Evolutionary conservation across 371 early-diverging fungal genomes (phyloP).

Genomic region (Zychaea mexicana): DNA sequence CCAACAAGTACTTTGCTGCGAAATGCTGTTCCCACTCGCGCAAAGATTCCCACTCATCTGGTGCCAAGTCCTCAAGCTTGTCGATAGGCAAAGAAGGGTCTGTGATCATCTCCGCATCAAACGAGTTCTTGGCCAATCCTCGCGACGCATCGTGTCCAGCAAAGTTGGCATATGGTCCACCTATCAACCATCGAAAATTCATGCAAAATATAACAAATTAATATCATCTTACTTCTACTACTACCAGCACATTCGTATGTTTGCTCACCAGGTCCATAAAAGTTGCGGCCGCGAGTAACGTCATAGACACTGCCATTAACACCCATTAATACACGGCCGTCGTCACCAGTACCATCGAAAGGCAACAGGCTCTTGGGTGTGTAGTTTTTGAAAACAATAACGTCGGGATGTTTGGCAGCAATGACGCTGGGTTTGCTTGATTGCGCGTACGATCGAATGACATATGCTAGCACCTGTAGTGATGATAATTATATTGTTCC

Average conservation of each 20-base stretch:
- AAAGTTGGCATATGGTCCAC: constrained; percentile 90
- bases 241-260: neutral
- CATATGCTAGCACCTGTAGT: constrained; percentile 33
- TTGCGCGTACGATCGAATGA: constrained; percentile 28
- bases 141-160: constrained; percentile 85
- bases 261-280: constrained; percentile 89
- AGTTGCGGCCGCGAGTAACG: constrained; percentile 81
- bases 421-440: constrained; percentile 28
- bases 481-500: too few relatives aligned
- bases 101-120: constrained; percentile 78
- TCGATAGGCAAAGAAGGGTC: constrained; percentile 81
- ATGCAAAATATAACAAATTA: neutral
- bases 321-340: constrained; percentile 72
- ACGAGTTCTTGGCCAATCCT: constrained; percentile 88
- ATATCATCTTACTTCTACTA: neutral
- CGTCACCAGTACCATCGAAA: constrained; percentile 55
- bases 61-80: constrained; percentile 72
- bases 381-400: constrained; percentile 64
- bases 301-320: constrained; percentile 89
- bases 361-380: constrained; percentile 70
- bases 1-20: constrained; percentile 71
- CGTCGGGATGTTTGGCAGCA: constrained; percentile 51
- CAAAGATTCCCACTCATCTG: constrained; percentile 76
- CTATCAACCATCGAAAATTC: constrained; percentile 41
- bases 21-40: constrained; percentile 80